Evolutionary conservation across 1,139 yeast genomes (phyloP), one percentile per base, ranked within the genome.

Genomic region (Yamadazyma atlantica): DNA sequence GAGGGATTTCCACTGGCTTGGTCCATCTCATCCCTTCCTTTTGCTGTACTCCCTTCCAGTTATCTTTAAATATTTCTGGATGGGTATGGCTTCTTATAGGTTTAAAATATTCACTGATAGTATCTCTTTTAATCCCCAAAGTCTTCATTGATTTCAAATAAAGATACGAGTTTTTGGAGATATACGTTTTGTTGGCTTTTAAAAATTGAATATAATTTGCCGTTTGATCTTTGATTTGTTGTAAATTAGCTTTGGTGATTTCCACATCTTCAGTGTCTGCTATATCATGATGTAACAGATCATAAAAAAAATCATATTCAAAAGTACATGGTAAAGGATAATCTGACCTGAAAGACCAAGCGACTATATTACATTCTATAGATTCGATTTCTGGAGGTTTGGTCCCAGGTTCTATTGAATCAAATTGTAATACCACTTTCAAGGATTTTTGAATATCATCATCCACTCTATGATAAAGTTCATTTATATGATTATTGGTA

Each of bases 321-420:
- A 71, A 46, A 32, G 58, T 60, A 39, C 67, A 55, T 2, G 75
- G 75, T 26, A 71, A 48, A 1, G 76, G 75, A 42, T 63, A 69
- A 30, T 69, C 75, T 2, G 74, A 55, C 33, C 57, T 54, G 45
- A 65, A 69, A 2, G 76, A 55, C 76, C 76, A 71, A 7, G 65
- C 57, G 1, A 70, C 66, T 10, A 71, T 50, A 42, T 67, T 69
- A 19, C 60, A 48, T 11, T 69, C 75, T 12, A 71, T 54, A 38
- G 49, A 50, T 15, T 55, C 50, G 11, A 68, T 60, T 7, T 46
- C 51, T 1, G 73, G 75, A 0, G 73, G 73, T 31, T 41, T 46
- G 12, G 39, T 36, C 1, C 59, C 44, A 13, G 49, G 43, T 14
- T 58, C 64, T 4, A 55, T 44, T 0, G 46, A 33, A 6, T 52